These are phyloP conservation scores for Vigna nakashimae DNA, from an alignment of 306 rosid species.

Conservation along the genomic window DNA sequence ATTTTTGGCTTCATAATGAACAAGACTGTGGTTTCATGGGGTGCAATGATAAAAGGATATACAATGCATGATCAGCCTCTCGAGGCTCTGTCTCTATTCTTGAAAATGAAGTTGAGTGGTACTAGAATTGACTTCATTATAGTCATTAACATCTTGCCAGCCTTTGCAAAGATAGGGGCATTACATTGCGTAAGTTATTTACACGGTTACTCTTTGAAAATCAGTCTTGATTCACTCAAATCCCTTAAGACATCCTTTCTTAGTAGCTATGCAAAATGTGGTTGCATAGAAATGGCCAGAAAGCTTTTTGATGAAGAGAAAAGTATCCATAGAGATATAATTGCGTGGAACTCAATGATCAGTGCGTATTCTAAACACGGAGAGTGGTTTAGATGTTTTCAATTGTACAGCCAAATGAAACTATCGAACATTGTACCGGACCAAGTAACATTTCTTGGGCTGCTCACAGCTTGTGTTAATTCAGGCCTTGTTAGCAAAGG, in stretches of 20 bases:
- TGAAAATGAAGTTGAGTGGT: conserved; percentile 64
- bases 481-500: conserved; percentile 73
- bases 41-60: conserved; percentile 76
- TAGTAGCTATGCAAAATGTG: conserved; percentile 82
- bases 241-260: conserved; percentile 70
- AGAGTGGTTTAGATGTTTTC: conserved; percentile 62
- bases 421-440: conserved; percentile 61
- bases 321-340: conserved; percentile 58
- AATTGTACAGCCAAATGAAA: conserved; percentile 67
- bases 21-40: conserved; percentile 79
- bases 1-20: conserved; percentile 50
- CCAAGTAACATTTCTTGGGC: conserved; percentile 70
- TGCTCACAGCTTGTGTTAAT: conserved; percentile 76
- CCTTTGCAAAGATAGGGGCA: conserved; percentile 75
- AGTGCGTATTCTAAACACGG: conserved; percentile 77
- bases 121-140: conserved; percentile 60
- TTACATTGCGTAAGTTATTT: conserved; percentile 73
- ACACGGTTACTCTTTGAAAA: conserved; percentile 68
- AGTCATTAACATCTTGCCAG: conserved; percentile 68
- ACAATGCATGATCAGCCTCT: conserved; percentile 53
- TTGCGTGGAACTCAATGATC: conserved; percentile 82
- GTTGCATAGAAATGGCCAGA: conserved; percentile 72
- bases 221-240: conserved; percentile 60
- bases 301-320: conserved; percentile 72
- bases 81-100: conserved; percentile 65